Base-by-base conservation (phyloP, 1,284 basidiomycete species). In the Golubevia pallescens region DNA sequence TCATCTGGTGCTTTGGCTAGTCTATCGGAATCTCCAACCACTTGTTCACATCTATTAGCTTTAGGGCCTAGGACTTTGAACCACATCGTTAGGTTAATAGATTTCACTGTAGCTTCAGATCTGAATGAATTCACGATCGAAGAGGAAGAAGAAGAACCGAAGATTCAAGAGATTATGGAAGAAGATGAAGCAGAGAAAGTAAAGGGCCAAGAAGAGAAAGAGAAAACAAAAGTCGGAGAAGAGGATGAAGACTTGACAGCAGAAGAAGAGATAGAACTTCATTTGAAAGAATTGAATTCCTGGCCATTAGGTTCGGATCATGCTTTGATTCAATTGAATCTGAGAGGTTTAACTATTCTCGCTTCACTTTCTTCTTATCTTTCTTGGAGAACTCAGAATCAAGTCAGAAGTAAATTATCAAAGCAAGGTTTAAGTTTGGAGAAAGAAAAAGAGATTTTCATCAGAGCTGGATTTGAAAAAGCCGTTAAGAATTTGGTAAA, bases 321-420 rank as follows among this genome's bases (percentile, higher is more conserved):
- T 7, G 61, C 61, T 5, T n/a, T 28, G 7, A 32, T 21, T 2
- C 16, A 21, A 21, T 20, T 62, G 7, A 57, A 23, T 8, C n/a
- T 62, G 3, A 13, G 61, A 16, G 61, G 61, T 13, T 38, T 51
- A 19, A 54, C 61, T 23, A 57, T 62, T 19, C 13, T n/a, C 32
- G 21, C 55, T 28, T 57, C 23, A n/a, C 23, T 62, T 14, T 3
- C 52, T 14, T 57, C 55, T 21, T 62, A 62, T 20, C 61, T 62
- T 23, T 21, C 19, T 34, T 62, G 61, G 61, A 53, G 61, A 16
- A 21, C 42, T n/a, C 19, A 21, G 21, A 53, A 23, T 16, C 20
- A 28, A 24, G 16, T 13, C 13, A 38, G 14, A 3, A 10, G 13
- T 1, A 14, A 38, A n/a, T 7, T 42, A n/a, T 1, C 13, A 19